Percentiles rank a stretch among this genome's conserved stretches.
Evolutionary conservation across 2,329 filamentous ascomycete genomes (phyloP).

Genomic region (Hortaea sp.): DNA sequence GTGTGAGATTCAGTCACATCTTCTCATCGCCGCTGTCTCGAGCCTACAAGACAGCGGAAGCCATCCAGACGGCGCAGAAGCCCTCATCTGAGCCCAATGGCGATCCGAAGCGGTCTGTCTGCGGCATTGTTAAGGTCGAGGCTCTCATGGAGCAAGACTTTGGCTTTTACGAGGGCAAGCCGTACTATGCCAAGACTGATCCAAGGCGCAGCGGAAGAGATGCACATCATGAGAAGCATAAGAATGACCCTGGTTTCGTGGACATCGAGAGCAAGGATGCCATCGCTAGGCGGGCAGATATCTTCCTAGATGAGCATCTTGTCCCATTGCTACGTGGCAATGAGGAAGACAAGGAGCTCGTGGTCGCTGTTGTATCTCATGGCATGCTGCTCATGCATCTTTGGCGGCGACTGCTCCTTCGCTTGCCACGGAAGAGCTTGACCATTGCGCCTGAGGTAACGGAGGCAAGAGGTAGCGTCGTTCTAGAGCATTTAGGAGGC

Average conservation of each 20-base stretch:
- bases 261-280: conserved; percentile 59
- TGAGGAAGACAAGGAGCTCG: conserved; percentile 20
- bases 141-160: conserved; percentile 66
- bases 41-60: conserved; percentile 60
- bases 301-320: conserved; percentile 58
- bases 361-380: conserved; percentile 66
- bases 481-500: conserved; percentile 45
- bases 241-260: conserved; percentile 34
- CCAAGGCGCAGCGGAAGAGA: conserved; percentile 28
- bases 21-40: conserved; percentile 72
- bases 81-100: background rate
- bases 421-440: conserved; percentile 41
- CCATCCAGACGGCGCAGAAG: conserved; percentile 36
- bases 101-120: background rate
- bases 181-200: conserved; percentile 38
- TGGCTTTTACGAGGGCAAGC: conserved; percentile 58
- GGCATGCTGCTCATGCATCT: conserved; percentile 68
- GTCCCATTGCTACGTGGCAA: conserved; percentile 40
- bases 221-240: conserved; percentile 29
- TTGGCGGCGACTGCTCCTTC: conserved; percentile 51
- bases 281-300: conserved; percentile 54
- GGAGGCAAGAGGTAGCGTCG: conserved; percentile 25
- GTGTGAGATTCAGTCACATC: conserved; percentile 56
- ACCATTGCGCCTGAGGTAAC: conserved; percentile 34
- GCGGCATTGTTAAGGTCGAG: conserved; percentile 32